Percentiles rank a stretch among this genome's conserved stretches.
These are phyloP conservation scores for Leccinum incarnatum DNA, from an alignment of 768 basidiomycete species.

Conservation along the genomic window DNA sequence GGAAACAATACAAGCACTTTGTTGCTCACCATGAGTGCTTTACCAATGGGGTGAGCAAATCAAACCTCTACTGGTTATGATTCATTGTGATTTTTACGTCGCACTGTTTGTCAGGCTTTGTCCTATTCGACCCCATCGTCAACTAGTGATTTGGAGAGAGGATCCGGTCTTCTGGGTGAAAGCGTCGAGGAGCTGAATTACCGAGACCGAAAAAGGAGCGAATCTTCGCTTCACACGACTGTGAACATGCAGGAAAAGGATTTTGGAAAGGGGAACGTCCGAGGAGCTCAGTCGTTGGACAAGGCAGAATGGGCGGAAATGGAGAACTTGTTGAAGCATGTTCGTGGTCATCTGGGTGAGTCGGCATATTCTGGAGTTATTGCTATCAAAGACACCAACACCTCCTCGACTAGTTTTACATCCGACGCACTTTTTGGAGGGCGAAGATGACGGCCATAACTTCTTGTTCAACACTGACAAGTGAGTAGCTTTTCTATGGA, in stretches of 20 bases:
- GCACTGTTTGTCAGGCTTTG: constrained; percentile 37
- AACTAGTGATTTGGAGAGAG: constrained; percentile 49
- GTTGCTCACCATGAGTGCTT: constrained; percentile 71
- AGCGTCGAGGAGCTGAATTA: constrained; percentile 18
- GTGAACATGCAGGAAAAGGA: constrained; percentile 39
- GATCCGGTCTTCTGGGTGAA: constrained; percentile 9
- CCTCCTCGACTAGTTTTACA: constrained; percentile 61
- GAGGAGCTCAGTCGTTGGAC: constrained; percentile 69
- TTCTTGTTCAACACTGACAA: constrained; percentile 90
- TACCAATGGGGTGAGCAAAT: constrained; percentile 57
- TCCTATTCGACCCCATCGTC: constrained; percentile 44
- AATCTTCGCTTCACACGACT: constrained; percentile 14
- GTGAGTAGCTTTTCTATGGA: constrained; percentile 35
- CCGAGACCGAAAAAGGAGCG: constrained; percentile 23
- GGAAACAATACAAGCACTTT: constrained; percentile 95
- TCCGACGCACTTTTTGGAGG: constrained; percentile 85
- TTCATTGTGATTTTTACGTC: background rate
- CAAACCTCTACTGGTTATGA: background rate
- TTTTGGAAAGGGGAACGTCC: constrained; percentile 34
- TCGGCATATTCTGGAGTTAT: background rate
- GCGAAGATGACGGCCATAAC: constrained; percentile 89
- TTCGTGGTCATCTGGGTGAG: constrained; percentile 86
- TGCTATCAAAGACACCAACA: background rate
- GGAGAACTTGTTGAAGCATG: constrained; percentile 73
- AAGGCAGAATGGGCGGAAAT: constrained; percentile 86